Conservation (phyloP, 2,329 filamentous ascomycete genomes). For the Apiospora kogelbergensis region DNA sequence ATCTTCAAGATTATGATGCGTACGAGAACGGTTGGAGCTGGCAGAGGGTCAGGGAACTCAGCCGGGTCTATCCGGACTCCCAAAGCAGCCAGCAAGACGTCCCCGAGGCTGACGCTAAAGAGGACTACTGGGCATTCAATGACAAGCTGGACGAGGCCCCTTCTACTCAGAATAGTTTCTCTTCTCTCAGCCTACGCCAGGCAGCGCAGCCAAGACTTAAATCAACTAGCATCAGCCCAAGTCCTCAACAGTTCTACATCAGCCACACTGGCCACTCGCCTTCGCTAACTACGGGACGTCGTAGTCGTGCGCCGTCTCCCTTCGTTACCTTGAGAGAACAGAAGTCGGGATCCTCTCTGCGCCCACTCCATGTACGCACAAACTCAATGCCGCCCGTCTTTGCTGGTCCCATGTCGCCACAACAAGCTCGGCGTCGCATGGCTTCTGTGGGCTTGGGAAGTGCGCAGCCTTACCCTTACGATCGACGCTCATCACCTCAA, state of each 20-base stretch:
- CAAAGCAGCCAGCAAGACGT: slow-evolving; percentile 45
- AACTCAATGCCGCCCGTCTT: slow-evolving; percentile 49
- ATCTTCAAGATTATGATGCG: slow-evolving; percentile 62
- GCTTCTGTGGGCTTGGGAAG: slow-evolving; percentile 38
- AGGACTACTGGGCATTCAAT: slow-evolving; percentile 68
- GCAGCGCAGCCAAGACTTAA: slow-evolving; percentile 37
- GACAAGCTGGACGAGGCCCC: slow-evolving; percentile 59
- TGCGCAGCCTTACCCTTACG: slow-evolving; percentile 28
- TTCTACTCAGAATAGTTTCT: slow-evolving; percentile 42
- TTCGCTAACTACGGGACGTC: slow-evolving; percentile 32
- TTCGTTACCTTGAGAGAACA: slow-evolving; percentile 38
- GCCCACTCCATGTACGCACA: slow-evolving; percentile 51
- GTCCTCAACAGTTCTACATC: slow-evolving; percentile 36
- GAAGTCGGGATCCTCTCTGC: slow-evolving; percentile 26
- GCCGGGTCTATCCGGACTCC: slow-evolving; percentile 52
- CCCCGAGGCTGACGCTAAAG: slow-evolving; percentile 61
- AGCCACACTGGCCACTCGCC: slow-evolving; percentile 32
- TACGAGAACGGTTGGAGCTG: slow-evolving; percentile 66
- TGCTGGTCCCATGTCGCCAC: slow-evolving; percentile 39
- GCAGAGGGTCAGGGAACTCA: slow-evolving; percentile 65
- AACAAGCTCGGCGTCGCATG: slow-evolving; percentile 44
- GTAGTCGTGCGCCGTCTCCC: slow-evolving; percentile 37
- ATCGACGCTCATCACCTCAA: slow-evolving; percentile 40
- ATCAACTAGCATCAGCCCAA: slow-evolving; percentile 42
- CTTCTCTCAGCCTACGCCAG: slow-evolving; percentile 42